phyloP scores from a whole-genome alignment of 352 stramenopile species.

The Peronosclerospora sorghi region DNA sequence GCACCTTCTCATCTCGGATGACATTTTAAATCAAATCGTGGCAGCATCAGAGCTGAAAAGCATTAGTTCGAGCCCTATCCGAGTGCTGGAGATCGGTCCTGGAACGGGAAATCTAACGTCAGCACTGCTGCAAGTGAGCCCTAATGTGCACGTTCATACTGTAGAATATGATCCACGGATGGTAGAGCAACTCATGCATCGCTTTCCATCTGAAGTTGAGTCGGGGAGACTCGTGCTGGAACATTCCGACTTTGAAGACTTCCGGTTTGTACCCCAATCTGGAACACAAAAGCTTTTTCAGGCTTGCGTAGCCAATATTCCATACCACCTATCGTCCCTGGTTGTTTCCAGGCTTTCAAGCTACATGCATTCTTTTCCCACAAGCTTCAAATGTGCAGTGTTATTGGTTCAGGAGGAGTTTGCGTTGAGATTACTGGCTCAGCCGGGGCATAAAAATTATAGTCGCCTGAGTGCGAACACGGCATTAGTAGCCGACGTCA shows the following conservation, averaged over 20 bases:
- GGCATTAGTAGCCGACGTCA: conserved; percentile 54
- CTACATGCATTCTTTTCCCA: conserved; percentile 53
- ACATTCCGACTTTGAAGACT: conserved; percentile 35
- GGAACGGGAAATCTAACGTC: conserved; percentile 82
- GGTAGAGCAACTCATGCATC: conserved; percentile 52
- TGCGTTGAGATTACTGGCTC: conserved; percentile 56
- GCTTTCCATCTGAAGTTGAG: conserved; percentile 29
- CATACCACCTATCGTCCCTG: conserved; percentile 80
- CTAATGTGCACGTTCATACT: conserved; percentile 40
- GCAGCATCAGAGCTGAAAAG: conserved; percentile 36
- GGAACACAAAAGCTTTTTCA: conserved; percentile 26
- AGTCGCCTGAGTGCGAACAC: conserved; percentile 75
- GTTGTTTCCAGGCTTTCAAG: conserved; percentile 65
- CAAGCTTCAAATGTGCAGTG: conserved; percentile 47
- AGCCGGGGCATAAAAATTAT: conserved; percentile 66
- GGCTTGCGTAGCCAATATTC: conserved; percentile 78
- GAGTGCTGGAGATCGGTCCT: conserved; percentile 77
- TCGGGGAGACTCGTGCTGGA: conserved; percentile 22
- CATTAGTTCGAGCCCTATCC: conserved; percentile 19
- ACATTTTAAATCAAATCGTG: conserved; percentile 54
- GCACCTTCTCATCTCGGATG: conserved; percentile 62
- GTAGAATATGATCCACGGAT: conserved; percentile 76
- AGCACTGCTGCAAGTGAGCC: conserved; percentile 38
- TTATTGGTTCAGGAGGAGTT: conserved; percentile 83
- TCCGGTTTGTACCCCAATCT: conserved; percentile 13